phyloP scores from a whole-genome alignment of 768 basidiomycete genomes.

The Harrya chromipes region DNA sequence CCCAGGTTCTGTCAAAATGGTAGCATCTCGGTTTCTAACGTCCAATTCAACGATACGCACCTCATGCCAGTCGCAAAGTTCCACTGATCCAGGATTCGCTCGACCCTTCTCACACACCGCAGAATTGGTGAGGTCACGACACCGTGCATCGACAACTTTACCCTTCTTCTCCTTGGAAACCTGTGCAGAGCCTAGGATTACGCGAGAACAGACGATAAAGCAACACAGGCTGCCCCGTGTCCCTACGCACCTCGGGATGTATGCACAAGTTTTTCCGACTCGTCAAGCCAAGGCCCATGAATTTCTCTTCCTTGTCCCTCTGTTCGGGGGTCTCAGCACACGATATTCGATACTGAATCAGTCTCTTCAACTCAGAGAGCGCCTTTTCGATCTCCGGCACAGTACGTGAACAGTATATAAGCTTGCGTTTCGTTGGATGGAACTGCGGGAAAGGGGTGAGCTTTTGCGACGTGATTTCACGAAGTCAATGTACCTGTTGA shows the following conservation, averaged over 20 bases:
- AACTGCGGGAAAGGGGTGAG: conserved; percentile 49
- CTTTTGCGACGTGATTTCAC: not conserved
- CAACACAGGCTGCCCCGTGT: not conserved
- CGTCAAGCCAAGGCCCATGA: conserved; percentile 88
- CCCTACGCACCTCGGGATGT: conserved; percentile 76
- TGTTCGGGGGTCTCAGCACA: conserved; percentile 72
- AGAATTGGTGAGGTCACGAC: conserved; percentile 90
- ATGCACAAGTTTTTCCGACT: conserved; percentile 96
- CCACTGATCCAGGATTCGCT: conserved; percentile 83
- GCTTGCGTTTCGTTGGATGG: conserved; percentile 87
- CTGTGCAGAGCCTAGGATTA: conserved; percentile 36
- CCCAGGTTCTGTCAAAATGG: conserved; percentile 64
- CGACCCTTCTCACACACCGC: conserved; percentile 80
- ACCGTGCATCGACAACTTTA: conserved; percentile 93
- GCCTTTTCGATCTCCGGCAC: conserved; percentile 99
- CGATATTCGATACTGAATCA: conserved; percentile 84
- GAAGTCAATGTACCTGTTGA: conserved; percentile 65
- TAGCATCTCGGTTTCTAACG: conserved; percentile 2
- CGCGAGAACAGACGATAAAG: not conserved
- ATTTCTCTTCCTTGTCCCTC: conserved; percentile 72
- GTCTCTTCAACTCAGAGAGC: conserved; percentile 86
- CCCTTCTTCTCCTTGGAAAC: conserved; percentile 99
- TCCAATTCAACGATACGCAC: conserved; percentile 40
- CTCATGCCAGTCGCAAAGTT: conserved; percentile 95
- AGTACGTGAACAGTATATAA: conserved; percentile 98